Conservation (phyloP, 1,139 yeast species). For the Pneumocystis wakefieldiae region DNA sequence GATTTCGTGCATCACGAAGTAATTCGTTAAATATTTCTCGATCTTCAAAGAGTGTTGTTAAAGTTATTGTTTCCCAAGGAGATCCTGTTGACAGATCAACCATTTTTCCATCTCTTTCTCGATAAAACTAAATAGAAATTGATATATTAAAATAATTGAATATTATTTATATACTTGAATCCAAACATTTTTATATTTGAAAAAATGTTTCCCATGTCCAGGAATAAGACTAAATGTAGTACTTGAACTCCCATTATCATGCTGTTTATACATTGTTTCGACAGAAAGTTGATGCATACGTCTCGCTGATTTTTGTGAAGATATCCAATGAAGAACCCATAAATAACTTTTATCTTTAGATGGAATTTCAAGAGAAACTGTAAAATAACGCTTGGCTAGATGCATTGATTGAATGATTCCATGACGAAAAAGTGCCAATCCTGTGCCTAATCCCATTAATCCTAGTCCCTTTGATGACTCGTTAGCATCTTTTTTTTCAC, state of each 20-base stretch:
- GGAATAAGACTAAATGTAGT: slow-evolving; percentile 91
- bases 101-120: slow-evolving; percentile 81
- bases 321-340: slow-evolving; percentile 97
- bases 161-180: slow-evolving; percentile 42
- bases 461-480: slow-evolving; percentile 47
- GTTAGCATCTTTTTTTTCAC: neutral
- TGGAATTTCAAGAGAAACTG: slow-evolving; percentile 87
- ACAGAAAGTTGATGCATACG: slow-evolving; percentile 61
- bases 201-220: slow-evolving; percentile 90
- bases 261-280: slow-evolving; percentile 74
- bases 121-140: slow-evolving; percentile 24
- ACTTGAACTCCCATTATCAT: slow-evolving; percentile 79
- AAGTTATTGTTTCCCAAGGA: slow-evolving; percentile 87
- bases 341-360: slow-evolving; percentile 83
- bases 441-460: slow-evolving; percentile 81
- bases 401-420: slow-evolving; percentile 50
- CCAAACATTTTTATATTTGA: slow-evolving; percentile 72
- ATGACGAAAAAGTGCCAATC: slow-evolving; percentile 61
- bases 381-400: slow-evolving; percentile 61
- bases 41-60: slow-evolving; percentile 80
- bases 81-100: slow-evolving; percentile 83
- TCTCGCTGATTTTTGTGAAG: slow-evolving; percentile 30
- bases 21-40: slow-evolving; percentile 55
- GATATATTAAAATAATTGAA: neutral
- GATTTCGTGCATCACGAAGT: slow-evolving; percentile 64